These are phyloP conservation scores for Monilinia fructigena DNA, from an alignment of 2,329 filamentous ascomycete genomes.

Conservation along the genomic window DNA sequence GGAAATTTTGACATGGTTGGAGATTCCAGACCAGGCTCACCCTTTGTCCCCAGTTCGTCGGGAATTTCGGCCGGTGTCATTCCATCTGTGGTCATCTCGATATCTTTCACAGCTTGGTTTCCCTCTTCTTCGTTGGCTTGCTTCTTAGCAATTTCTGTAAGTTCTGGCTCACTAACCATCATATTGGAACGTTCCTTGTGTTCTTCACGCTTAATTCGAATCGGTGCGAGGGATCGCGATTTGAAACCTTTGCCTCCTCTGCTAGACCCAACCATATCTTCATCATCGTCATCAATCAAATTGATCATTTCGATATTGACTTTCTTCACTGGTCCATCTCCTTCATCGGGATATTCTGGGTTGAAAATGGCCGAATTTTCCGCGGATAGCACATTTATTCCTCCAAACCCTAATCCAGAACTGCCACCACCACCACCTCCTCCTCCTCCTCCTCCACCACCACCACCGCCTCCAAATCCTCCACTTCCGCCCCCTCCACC, in stretches of 20 bases:
- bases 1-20: slow-evolving; percentile 15
- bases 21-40: slow-evolving; percentile 16
- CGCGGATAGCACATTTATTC: slow-evolving; percentile 12
- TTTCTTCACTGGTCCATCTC: slow-evolving; percentile 30
- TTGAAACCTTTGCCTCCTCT: slow-evolving; percentile 25
- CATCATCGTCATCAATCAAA: slow-evolving; percentile 29
- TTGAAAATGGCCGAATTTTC: slow-evolving; percentile 23
- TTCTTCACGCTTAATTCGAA: slow-evolving; percentile 37
- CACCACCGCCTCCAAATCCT: neutral
- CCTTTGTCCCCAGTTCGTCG: slow-evolving; percentile 7
- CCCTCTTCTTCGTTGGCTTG: slow-evolving; percentile 23
- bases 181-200: slow-evolving; percentile 37
- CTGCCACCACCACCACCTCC: neutral
- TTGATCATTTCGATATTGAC: slow-evolving; percentile 40
- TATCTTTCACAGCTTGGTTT: slow-evolving; percentile 1
- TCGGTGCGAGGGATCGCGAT: slow-evolving; percentile 33
- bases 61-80: neutral
- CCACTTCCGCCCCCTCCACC: slow-evolving; percentile 20
- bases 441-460: neutral
- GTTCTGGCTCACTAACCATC: slow-evolving; percentile 28
- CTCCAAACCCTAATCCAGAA: slow-evolving; percentile 19
- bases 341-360: slow-evolving; percentile 36
- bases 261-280: slow-evolving; percentile 24
- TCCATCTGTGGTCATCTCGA: slow-evolving; percentile 2
- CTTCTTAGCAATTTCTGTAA: slow-evolving; percentile 18